Base-by-base conservation (phyloP, 805 yeast genomes). In the Candida verbasci region DNA sequence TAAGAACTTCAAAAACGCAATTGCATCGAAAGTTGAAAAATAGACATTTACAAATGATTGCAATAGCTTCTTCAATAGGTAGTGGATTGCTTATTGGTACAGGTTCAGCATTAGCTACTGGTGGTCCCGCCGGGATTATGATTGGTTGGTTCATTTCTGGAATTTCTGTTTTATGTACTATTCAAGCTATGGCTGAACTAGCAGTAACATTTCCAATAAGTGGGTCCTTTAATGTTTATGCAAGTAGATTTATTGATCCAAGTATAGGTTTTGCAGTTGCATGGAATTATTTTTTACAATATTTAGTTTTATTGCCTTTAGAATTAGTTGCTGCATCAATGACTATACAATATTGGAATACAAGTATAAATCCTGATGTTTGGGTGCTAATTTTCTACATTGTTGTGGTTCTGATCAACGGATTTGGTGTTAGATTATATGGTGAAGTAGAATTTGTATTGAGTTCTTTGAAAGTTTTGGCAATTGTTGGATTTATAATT, bases 221-320 rank as follows among this genome's bases (percentile, higher is more conserved):
- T 35, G 73, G 73, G 29, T 58, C 63, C 6, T 62, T 64, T 47
- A 63, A 65, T 68, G 53, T 88, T 69, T 46, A 67, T 74, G 49
- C 83, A 66, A 68, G 85, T 75, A 46, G 82, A 68, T 51, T 70
- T 73, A 65, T 80, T 27, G 86, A 81, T 43, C 80, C 81, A 11
- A 76, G 83, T 16, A 65, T 80, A 53, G 86, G 86, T 1, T 82
- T 82, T 50, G 78, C 86, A 32, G 75, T 80, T 54, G 85, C 84
- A 26, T 77, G 83, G 85, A 78, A 78, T 53, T 82, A 82, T 50
- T 76, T 75, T 39, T 55, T 81, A 44, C 82, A 78, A 55, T 55
- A 48, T 24, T 58, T 80, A 16, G 78, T 80, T 33, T 70, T 79
- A 17, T 62, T 80, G 38, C 87, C 88, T 0, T 61, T 80, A 41